These are phyloP conservation scores for Arabidopsis arenosa DNA, from an alignment of 345 rosid genomes.

Conservation along the genomic window DNA sequence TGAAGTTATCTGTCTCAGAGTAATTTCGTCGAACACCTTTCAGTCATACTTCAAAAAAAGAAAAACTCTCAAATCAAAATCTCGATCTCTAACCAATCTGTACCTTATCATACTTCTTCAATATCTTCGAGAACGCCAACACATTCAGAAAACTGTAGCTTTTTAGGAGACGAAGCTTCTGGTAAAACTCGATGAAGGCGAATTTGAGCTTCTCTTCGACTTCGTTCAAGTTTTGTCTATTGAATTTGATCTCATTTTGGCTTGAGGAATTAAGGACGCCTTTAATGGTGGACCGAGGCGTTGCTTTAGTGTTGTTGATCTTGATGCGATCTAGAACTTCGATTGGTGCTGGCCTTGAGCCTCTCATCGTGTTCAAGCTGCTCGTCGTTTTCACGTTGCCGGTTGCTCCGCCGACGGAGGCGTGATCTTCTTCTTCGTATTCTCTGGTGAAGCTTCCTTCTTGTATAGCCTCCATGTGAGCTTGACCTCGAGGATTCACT, in stretches of 20 bases:
- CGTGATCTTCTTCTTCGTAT: constrained; percentile 18
- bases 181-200: constrained; percentile 68
- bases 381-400: background rate
- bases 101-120: constrained; percentile 82
- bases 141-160: constrained; percentile 65
- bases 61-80: background rate
- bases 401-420: background rate
- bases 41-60: background rate
- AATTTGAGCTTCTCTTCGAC: constrained; percentile 59
- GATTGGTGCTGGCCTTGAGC: constrained; percentile 54
- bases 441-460: constrained; percentile 50
- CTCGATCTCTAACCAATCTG: background rate
- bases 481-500: constrained; percentile 44
- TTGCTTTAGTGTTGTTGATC: constrained; percentile 54
- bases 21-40: background rate
- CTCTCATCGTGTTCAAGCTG: constrained; percentile 18
- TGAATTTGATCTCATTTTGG: constrained; percentile 53
- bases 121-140: constrained; percentile 64
- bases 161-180: constrained; percentile 76
- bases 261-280: constrained; percentile 47
- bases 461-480: constrained; percentile 57
- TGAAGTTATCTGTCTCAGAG: constrained; percentile 43
- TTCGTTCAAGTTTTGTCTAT: constrained; percentile 53
- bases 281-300: constrained; percentile 70
- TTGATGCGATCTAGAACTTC: constrained; percentile 55